These are phyloP conservation scores for Xylariomycetidae sp. DNA, from an alignment of 2,329 filamentous ascomycete genomes.

Conservation along the genomic window DNA sequence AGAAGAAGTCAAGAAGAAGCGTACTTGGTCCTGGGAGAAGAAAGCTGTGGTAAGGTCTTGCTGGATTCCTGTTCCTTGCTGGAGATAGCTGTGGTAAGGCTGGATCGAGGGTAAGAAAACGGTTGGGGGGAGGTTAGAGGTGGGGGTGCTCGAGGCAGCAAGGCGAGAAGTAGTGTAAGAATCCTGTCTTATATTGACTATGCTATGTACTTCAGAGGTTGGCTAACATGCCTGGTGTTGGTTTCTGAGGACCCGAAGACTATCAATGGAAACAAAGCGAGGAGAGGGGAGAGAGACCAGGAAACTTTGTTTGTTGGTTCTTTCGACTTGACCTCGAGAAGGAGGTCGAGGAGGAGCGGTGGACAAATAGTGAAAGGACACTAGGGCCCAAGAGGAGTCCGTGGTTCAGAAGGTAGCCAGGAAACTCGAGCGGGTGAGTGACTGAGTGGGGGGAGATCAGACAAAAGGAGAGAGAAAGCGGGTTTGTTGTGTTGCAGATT, in stretches of 20 bases:
- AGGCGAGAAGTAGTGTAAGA: constrained; percentile 18
- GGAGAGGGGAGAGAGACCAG: constrained; percentile 1
- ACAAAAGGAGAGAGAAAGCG: constrained; percentile 4
- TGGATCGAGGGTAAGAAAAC: constrained; percentile 3
- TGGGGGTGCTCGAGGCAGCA: constrained; percentile 8
- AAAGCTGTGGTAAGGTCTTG: neutral
- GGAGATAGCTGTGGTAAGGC: neutral
- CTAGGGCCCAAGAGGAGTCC: constrained; percentile 15
- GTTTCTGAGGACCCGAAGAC: constrained; percentile 4
- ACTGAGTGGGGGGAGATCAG: constrained; percentile 4
- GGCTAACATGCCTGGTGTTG: neutral
- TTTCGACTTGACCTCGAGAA: too few relatives aligned
- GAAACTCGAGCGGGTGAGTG: too few relatives aligned
- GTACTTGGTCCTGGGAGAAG: too few relatives aligned
- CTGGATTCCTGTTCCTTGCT: neutral
- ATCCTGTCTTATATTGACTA: constrained; percentile 46
- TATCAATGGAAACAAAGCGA: constrained; percentile 1
- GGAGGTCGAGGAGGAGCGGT: constrained; percentile 10
- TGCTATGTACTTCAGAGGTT: constrained; percentile 38
- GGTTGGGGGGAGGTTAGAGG: constrained; percentile 7
- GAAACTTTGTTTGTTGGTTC: constrained; percentile 11
- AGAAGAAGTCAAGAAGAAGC: too few relatives aligned
- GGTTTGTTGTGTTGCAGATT: too few relatives aligned
- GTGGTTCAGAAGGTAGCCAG: too few relatives aligned
- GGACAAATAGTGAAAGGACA: constrained; percentile 15